phyloP scores from a whole-genome alignment of 2,329 filamentous ascomycete genomes.

The Cryphonectria carpinicola region DNA sequence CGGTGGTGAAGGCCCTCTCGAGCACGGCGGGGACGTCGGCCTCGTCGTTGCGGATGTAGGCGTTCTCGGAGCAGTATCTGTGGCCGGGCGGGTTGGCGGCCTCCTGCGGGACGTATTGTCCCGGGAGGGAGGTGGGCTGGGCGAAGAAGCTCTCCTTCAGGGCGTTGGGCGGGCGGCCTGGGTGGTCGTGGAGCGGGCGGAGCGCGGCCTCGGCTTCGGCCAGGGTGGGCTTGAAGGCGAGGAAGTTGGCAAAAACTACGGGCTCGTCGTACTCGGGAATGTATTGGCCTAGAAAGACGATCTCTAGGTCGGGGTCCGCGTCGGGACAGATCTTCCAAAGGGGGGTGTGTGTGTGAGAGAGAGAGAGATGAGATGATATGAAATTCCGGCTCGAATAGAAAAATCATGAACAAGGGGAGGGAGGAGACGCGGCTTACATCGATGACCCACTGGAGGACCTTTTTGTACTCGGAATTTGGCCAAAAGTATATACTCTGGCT shows the following conservation, averaged over 20 bases:
- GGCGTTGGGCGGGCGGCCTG: constrained; percentile 41
- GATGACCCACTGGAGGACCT: constrained; percentile 52
- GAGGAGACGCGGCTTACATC: constrained; percentile 37
- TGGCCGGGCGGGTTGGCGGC: constrained; percentile 52
- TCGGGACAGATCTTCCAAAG: constrained; percentile 34
- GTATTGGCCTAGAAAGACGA: constrained; percentile 43
- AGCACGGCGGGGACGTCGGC: constrained; percentile 48
- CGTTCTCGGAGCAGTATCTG: constrained; percentile 56
- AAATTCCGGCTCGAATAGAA: not conserved
- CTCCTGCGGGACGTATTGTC: constrained; percentile 49
- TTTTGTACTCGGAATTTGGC: constrained; percentile 47
- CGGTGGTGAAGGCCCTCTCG: constrained; percentile 50
- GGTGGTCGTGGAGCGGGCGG: constrained; percentile 39
- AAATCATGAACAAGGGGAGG: not conserved
- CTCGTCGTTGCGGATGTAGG: constrained; percentile 51
- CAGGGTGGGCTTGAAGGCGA: constrained; percentile 45
- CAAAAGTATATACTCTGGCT: constrained; percentile 49
- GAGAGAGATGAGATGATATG: not conserved
- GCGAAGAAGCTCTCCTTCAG: constrained; percentile 42
- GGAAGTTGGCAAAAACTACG: constrained; percentile 43
- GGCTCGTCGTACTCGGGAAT: constrained; percentile 36
- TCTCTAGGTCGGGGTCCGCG: constrained; percentile 45
- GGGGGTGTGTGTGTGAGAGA: not conserved
- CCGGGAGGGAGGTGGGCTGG: constrained; percentile 43
- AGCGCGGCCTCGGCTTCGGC: constrained; percentile 42